Conservation (phyloP, 2,329 filamentous ascomycete genomes). For the Trichophyton benhamiae region DNA sequence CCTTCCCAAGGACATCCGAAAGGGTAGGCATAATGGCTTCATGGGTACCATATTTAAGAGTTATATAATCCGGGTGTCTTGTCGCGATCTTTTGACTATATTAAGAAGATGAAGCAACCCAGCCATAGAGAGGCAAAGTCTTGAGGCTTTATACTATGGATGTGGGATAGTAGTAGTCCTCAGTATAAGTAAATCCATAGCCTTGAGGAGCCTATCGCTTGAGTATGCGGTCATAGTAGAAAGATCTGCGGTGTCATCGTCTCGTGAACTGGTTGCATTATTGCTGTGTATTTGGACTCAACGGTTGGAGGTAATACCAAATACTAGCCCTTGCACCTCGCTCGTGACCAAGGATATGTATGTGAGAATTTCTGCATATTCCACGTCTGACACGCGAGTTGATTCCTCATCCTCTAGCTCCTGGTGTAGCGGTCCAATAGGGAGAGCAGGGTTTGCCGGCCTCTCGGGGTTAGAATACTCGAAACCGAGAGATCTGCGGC, state of each 20-base stretch:
- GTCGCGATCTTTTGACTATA: no score
- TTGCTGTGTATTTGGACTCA: not conserved
- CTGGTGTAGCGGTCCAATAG: not conserved
- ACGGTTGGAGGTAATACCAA: not conserved
- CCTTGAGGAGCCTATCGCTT: no score
- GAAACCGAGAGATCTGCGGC: not conserved
- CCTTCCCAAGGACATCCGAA: not conserved
- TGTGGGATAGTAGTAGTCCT: no score
- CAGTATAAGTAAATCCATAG: no score
- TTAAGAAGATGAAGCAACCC: not conserved
- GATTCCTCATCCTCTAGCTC: not conserved
- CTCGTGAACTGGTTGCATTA: not conserved
- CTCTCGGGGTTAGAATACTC: not conserved
- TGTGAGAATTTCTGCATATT: not conserved
- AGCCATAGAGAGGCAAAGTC: not conserved
- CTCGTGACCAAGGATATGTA: not conserved
- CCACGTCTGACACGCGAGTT: not conserved
- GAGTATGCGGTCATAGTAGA: no score
- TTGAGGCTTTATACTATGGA: no score
- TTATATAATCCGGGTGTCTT: no score
- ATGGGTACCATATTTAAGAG: not conserved
- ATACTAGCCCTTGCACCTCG: no score
- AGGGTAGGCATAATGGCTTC: not conserved
- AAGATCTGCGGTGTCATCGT: no score
- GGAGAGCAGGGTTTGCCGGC: not conserved